phyloP scores from a whole-genome alignment of 768 basidiomycete genomes.

The Xerocomellus amylosporus region DNA sequence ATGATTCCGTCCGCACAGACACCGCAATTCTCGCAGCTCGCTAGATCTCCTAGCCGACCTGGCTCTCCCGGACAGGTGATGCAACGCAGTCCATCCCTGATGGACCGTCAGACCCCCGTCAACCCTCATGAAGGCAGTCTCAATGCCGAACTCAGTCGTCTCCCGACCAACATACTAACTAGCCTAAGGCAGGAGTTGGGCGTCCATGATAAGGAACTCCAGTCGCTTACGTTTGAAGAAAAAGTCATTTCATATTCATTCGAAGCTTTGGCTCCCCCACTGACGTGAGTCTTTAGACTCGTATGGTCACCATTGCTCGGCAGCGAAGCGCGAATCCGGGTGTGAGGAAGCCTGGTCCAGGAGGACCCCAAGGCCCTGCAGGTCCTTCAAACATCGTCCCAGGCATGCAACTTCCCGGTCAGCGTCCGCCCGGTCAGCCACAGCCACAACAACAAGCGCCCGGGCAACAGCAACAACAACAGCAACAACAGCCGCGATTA shows the following conservation, averaged over 20 bases:
- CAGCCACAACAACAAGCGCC: constrained; percentile 31
- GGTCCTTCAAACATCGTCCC: constrained; percentile 27
- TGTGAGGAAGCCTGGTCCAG: constrained; percentile 29
- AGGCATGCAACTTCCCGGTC: constrained; percentile 43
- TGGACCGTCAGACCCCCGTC: constrained; percentile 44
- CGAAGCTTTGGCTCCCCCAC: background rate
- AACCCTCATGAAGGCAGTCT: constrained; percentile 25
- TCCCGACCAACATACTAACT: constrained; percentile 37
- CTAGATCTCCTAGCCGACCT: constrained; percentile 61
- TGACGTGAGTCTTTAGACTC: constrained; percentile 33
- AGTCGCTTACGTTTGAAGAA: constrained; percentile 46
- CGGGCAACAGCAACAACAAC: constrained; percentile 25
- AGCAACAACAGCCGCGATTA: constrained; percentile 22
- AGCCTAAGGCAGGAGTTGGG: constrained; percentile 43
- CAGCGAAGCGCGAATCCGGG: constrained; percentile 18
- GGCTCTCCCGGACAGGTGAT: constrained; percentile 49
- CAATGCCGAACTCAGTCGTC: constrained; percentile 41
- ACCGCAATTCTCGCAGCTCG: constrained; percentile 42
- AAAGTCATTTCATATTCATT: constrained; percentile 45
- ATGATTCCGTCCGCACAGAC: constrained; percentile 41
- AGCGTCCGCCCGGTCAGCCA: constrained; percentile 32
- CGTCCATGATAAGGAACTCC: constrained; percentile 45
- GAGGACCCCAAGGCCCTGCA: constrained; percentile 23
- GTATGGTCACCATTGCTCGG: constrained; percentile 33
- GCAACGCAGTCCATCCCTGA: constrained; percentile 59